Percentiles rank a stretch among this genome's conserved stretches.
Conservation (phyloP, 805 yeast genomes). For the Ogataea thermomethanolica region DNA sequence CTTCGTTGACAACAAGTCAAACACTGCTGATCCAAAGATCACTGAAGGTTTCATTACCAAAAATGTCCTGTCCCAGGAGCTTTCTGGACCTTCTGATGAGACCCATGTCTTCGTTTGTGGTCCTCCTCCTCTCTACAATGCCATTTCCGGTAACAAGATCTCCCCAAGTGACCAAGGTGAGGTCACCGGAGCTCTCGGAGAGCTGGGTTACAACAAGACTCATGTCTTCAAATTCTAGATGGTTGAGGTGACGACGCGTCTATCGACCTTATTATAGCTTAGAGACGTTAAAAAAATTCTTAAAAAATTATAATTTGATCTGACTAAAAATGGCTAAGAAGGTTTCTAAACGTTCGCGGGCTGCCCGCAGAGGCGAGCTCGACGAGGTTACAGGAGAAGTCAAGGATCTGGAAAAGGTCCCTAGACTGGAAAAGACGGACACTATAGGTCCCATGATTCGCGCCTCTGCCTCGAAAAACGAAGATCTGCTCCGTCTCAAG, state of each 20-base stretch:
- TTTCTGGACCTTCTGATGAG: constrained; percentile 62
- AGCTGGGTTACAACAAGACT: constrained; percentile 81
- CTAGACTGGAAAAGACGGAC: constrained; percentile 59
- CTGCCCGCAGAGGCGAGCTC: constrained; percentile 67
- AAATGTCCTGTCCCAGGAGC: constrained; percentile 58
- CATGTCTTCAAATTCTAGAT: constrained; percentile 82
- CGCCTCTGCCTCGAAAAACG: constrained; percentile 57
- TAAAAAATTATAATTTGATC: neutral
- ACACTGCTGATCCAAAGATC: constrained; percentile 47
- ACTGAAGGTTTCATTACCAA: constrained; percentile 73
- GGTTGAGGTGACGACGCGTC: constrained; percentile 1
- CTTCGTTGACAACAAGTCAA: constrained; percentile 64
- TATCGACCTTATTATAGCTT: constrained; percentile 1
- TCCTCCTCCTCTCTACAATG: constrained; percentile 87
- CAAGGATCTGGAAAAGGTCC: constrained; percentile 47
- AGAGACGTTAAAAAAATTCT: neutral
- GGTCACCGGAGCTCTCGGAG: constrained; percentile 80
- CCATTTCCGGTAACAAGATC: constrained; percentile 79
- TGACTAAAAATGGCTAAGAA: constrained; percentile 24
- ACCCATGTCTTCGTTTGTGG: constrained; percentile 88
- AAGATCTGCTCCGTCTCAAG: constrained; percentile 54
- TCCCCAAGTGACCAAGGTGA: constrained; percentile 95
- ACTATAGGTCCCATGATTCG: constrained; percentile 62
- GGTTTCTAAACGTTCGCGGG: constrained; percentile 68
- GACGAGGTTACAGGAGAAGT: constrained; percentile 35